These are phyloP conservation scores for Apiotrichum gamsii DNA, from an alignment of 1,284 basidiomycete genomes.

Conservation along the genomic window DNA sequence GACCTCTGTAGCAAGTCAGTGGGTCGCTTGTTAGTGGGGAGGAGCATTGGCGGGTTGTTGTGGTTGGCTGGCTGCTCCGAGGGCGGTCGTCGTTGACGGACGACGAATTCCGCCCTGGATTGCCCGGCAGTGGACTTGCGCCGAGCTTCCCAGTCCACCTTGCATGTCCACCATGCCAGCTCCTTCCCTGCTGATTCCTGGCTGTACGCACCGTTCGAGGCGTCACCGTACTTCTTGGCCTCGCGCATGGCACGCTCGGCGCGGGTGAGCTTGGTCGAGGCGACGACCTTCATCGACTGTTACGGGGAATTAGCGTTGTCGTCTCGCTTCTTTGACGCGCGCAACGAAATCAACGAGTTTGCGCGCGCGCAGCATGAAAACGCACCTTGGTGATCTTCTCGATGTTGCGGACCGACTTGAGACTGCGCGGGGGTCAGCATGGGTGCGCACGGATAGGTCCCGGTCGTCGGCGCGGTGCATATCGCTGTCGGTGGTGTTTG, in stretches of 20 bases:
- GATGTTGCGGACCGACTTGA: slow-evolving; percentile 93
- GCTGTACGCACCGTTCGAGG: slow-evolving; percentile 72
- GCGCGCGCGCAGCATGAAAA: neutral
- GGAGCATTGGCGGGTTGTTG: too few species aligned
- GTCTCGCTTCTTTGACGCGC: neutral
- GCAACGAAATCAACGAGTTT: neutral
- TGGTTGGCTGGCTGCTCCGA: too few species aligned
- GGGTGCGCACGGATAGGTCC: slow-evolving; percentile 46
- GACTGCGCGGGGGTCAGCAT: slow-evolving; percentile 22
- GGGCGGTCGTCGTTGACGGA: too few species aligned
- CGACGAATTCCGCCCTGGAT: too few species aligned
- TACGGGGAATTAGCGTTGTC: slow-evolving; percentile 5
- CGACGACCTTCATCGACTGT: slow-evolving; percentile 99
- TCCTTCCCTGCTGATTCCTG: too few species aligned
- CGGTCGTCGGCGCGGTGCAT: too few species aligned
- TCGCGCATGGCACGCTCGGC: slow-evolving; percentile 90
- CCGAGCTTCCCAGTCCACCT: neutral
- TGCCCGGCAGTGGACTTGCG: too few species aligned
- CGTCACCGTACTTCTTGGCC: slow-evolving; percentile 89
- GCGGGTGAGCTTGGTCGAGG: slow-evolving; percentile 92
- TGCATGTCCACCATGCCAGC: neutral
- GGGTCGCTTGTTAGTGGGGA: too few species aligned
- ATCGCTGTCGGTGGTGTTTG: too few species aligned
- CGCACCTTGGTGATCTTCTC: slow-evolving; percentile 96
- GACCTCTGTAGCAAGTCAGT: slow-evolving; percentile 74